Evolutionary conservation across 2,329 filamentous ascomycete species (phyloP), one percentile per base, ranked within the genome.

Genomic region (Botrytis cinerea): DNA sequence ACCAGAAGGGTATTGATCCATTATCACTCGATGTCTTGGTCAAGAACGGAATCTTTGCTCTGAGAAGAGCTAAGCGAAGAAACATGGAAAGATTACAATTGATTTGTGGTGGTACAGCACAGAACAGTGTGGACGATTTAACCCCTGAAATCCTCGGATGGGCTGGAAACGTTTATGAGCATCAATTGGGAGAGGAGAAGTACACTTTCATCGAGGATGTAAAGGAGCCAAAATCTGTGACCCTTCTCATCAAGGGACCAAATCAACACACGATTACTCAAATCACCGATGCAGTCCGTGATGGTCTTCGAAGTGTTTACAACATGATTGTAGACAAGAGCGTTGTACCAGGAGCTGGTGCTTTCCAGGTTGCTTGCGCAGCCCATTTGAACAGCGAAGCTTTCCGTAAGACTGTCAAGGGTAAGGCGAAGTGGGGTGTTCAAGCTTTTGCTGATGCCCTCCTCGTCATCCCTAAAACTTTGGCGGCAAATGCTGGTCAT

Each of bases 271-370:
- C 95, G 75, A 99, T 99, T 80, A 91, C 93, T 22, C 96, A 99
- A 84, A 94, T 99, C 81, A 97, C 94, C 77, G 96, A 99, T 82
- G 96, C 96, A 4, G 96, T 98, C 62, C 90, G 96, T 71, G 96
- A 99, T 82, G 96, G 96, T 75, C 88, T 99, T 78, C 90, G 96
- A 81, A 97, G 94, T 82, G 96, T 98, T 68, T 98, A 98, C 89
- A 99, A 99, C 87, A 97, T 97, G 87, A 98, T 99, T 82, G 95
- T 98, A n/a, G 96, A 99, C 83, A 90, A 92, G 84, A 95, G 93
- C 78, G 96, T 99, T 32, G 94, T 99, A 40, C 96, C 96, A 1
- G 96, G 96, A 74, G 96, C 91, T 73, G 96, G 96, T 79, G 93
- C 96, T 68, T 99, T 97, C 90, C 96, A 99, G 84, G 91, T 99